A percentile compares a stretch with the other conserved stretches of the same genome.
These are phyloP conservation scores for Hypoxylon sp. DNA, from an alignment of 2,329 filamentous ascomycete genomes.

Conservation along the genomic window DNA sequence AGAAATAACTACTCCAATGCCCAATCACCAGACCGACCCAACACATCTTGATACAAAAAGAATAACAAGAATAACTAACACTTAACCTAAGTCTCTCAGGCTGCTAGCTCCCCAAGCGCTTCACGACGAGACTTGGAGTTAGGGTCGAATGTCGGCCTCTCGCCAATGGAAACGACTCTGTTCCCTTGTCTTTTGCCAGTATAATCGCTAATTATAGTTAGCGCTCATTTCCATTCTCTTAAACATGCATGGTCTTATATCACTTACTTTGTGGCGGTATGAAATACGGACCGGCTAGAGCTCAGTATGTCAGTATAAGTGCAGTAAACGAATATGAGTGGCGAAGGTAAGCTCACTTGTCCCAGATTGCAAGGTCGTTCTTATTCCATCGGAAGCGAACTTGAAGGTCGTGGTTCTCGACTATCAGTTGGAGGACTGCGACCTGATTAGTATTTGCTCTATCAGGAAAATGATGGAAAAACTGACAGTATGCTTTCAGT, in stretches of 20 bases:
- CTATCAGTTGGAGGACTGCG: conserved; percentile 59
- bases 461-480: conserved; percentile 47
- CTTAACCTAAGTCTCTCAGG: neutral
- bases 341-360: conserved; percentile 62
- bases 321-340: neutral
- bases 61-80: no score
- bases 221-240: conserved; percentile 52
- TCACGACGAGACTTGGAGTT: conserved; percentile 57
- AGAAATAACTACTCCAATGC: neutral
- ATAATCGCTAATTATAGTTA: conserved; percentile 60
- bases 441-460: conserved; percentile 4
- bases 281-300: conserved; percentile 55
- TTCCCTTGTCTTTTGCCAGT: conserved; percentile 59
- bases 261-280: conserved; percentile 59
- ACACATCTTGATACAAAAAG: no score
- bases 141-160: conserved; percentile 60
- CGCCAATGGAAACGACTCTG: conserved; percentile 61
- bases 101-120: conserved; percentile 47
- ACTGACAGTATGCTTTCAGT: conserved; percentile 60
- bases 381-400: conserved; percentile 65
- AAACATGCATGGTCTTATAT: conserved; percentile 62
- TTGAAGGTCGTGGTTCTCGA: conserved; percentile 68
- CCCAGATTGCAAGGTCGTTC: conserved; percentile 73
- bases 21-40: neutral
- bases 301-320: conserved; percentile 12